Percentiles rank a stretch among this genome's conserved stretches.
Conservation (phyloP, 2,329 filamentous ascomycete genomes). For the Apiospora rasikravindrae region DNA sequence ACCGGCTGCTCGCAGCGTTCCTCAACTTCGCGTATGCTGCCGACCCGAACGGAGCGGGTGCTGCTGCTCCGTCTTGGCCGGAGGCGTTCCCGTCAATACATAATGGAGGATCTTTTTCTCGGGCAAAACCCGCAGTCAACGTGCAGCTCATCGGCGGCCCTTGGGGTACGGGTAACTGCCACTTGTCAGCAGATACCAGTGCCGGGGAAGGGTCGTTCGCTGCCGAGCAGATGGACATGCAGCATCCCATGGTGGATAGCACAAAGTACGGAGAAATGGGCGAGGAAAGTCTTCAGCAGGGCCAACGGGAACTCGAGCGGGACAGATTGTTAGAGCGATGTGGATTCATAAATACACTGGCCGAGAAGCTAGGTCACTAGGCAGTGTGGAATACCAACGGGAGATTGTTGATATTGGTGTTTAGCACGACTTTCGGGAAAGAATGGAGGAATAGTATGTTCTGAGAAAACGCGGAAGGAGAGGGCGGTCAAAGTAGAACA, state of each 20-base stretch:
- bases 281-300: conserved; percentile 4
- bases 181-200: background rate
- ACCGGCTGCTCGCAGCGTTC: background rate
- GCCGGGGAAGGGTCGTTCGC: background rate
- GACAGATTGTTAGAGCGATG: conserved; percentile 31
- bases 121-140: background rate
- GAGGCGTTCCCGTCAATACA: background rate
- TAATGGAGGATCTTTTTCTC: background rate
- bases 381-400: too few species aligned
- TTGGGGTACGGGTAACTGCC: background rate
- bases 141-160: conserved; percentile 7
- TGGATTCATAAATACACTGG: conserved; percentile 30
- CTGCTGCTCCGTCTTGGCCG: background rate
- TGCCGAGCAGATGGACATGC: conserved; percentile 19
- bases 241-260: conserved; percentile 25
- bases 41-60: conserved; percentile 12
- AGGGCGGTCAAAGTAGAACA: too few species aligned
- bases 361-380: conserved; percentile 27
- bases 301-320: conserved; percentile 25
- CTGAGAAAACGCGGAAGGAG: too few species aligned
- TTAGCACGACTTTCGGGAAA: too few species aligned
- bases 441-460: too few species aligned
- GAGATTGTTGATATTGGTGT: too few species aligned
- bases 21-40: conserved; percentile 12
- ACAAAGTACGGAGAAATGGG: conserved; percentile 29